Base-by-base conservation (phyloP, 768 basidiomycete species). In the Trametopsis cervina region DNA sequence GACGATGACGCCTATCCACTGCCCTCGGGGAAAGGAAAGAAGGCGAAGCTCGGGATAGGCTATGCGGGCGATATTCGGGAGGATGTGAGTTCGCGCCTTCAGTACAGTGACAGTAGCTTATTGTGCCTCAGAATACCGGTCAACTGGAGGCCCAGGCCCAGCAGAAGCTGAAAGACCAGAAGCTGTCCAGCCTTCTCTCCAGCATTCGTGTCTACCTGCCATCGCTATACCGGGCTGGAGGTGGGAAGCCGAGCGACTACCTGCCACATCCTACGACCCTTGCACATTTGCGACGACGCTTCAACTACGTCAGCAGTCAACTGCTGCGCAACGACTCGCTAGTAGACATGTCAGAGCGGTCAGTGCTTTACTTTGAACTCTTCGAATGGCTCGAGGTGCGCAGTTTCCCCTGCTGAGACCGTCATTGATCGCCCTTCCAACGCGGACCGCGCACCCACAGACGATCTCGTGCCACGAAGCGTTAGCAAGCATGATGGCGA, bases 401-500 rank as follows among this genome's bases (percentile, higher is more conserved):
- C 41, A 42, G 18, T 41, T 36, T 20, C 12, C 26, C 21, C 13
- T 27, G 10, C 22, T 17, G 36, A 47, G n/a, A n/a, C n/a, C n/a
- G n/a, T n/a, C n/a, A n/a, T n/a, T 41, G 33, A 12, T 17, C 36
- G 41, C 24, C 36, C 12, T 46, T 50, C 40, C 44, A 55, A 48
- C 40, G 17, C 46, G 13, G 40, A 50, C 42, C 42, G 17, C 40
- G 42, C 26, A n/a, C 33, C n/a, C 20, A 11, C 35, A 96, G 93
- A 91, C 89, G 0, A 86, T 97, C 40, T 94, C 92, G 4, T 84
- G 83, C 55, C 93, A 96, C 53, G 94, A 95, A 71, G 86, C 90
- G 4, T 67, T 96, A 35, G 90, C 90, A 13, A 89, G 87, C 52
- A 93, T 94, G 86, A 89, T 95, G 81, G 91, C 89, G 1, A 95